Percentiles rank a stretch among this genome's conserved stretches.
These are phyloP conservation scores for Pseudogymnoascus sp. DNA, from an alignment of 2,329 filamentous ascomycete genomes.

Conservation along the genomic window DNA sequence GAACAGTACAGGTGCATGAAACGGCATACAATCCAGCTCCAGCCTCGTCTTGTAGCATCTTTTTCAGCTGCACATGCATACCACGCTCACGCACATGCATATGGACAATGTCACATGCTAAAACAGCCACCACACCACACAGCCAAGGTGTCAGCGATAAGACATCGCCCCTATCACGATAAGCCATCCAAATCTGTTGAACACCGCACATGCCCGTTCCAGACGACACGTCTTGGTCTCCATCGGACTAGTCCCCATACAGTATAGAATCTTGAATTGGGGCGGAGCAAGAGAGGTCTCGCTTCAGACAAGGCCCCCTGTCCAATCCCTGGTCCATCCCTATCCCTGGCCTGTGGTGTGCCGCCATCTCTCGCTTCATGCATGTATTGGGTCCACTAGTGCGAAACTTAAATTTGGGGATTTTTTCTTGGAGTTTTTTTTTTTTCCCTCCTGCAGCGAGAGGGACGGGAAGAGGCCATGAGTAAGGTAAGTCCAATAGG, in stretches of 20 bases:
- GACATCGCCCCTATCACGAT: conserved; percentile 3
- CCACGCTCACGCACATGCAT: neutral
- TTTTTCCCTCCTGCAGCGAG: neutral
- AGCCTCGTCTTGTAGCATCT: neutral
- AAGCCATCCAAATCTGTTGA: neutral
- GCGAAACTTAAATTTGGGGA: conserved; percentile 1
- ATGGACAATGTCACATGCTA: neutral
- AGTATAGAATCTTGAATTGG: neutral
- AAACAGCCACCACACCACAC: neutral
- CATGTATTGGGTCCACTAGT: conserved; percentile 6
- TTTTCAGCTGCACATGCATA: conserved; percentile 6
- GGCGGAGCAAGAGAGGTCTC: neutral
- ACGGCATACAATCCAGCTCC: neutral
- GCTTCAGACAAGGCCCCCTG: neutral
- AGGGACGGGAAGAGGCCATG: neutral
- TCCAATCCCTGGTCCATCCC: too few relatives aligned
- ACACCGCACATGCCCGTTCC: neutral
- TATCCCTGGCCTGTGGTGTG: neutral
- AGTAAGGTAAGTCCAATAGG: neutral
- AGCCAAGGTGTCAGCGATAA: conserved; percentile 6
- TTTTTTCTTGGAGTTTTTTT: neutral
- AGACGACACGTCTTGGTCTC: neutral
- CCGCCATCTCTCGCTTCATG: neutral
- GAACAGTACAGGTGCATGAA: neutral
- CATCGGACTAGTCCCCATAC: neutral